phyloP scores from a whole-genome alignment of 805 yeast genomes.

The Spathaspora passalidarum region DNA sequence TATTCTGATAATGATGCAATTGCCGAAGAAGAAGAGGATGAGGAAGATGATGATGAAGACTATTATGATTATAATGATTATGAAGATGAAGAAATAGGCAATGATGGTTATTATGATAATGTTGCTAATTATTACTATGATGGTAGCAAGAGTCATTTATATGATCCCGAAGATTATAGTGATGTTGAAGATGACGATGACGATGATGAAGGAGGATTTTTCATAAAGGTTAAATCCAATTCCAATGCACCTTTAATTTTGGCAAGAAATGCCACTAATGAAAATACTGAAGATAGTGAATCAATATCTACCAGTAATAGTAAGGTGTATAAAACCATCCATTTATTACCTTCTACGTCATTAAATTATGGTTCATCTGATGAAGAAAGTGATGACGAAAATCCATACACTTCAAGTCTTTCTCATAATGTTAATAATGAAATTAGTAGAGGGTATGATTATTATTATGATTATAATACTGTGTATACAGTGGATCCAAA shows the following conservation, averaged over 20 bases:
- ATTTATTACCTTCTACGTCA: conserved; percentile 80
- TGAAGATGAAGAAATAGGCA: conserved; percentile 23
- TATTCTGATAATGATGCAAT: conserved; percentile 37
- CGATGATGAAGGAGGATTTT: conserved; percentile 70
- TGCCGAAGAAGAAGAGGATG: conserved; percentile 18
- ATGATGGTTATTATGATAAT: conserved; percentile 6
- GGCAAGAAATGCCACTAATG: conserved; percentile 7
- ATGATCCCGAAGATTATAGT: conserved; percentile 8
- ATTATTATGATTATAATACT: conserved; percentile 75
- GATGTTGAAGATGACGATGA: conserved; percentile 43
- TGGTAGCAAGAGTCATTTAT: conserved; percentile 7
- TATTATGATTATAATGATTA: conserved; percentile 11
- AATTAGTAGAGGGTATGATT: conserved; percentile 65
- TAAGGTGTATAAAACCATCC: conserved; percentile 55
- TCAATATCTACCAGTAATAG: conserved; percentile 28
- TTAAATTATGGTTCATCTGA: conserved; percentile 70
- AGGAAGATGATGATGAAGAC: conserved; percentile 12
- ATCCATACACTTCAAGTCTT: conserved; percentile 49
- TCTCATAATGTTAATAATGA: conserved; percentile 71
- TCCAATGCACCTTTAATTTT: conserved; percentile 24
- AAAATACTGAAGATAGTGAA: conserved; percentile 25
- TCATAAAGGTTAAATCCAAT: conserved; percentile 51
- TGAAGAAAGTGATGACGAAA: conserved; percentile 60
- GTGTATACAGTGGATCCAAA: conserved; percentile 59
- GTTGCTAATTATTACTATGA: conserved; percentile 2